These are phyloP conservation scores for Scheffersomyces stambukii DNA, from an alignment of 1,139 yeast species.

Conservation along the genomic window DNA sequence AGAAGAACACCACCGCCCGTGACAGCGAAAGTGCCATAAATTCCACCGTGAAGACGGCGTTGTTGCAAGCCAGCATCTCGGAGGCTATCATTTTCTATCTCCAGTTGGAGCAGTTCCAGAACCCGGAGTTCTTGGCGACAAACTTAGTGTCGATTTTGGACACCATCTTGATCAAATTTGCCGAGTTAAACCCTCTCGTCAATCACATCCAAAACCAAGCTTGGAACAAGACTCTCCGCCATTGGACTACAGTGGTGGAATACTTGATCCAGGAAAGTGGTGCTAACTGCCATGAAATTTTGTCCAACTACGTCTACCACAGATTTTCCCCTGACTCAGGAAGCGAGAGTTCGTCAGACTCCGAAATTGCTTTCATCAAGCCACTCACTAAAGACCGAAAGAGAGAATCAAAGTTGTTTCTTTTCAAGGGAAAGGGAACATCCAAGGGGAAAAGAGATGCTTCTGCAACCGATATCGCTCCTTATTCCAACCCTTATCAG, in stretches of 20 bases:
- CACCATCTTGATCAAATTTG: slow-evolving; percentile 27
- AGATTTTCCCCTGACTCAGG: slow-evolving; percentile 17
- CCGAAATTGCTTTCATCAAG: slow-evolving; percentile 1
- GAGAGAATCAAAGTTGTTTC: slow-evolving; percentile 26
- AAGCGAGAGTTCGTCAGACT: not conserved
- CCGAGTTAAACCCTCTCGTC: slow-evolving; percentile 15
- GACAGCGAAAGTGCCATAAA: slow-evolving; percentile 26
- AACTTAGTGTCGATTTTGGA: slow-evolving; percentile 29
- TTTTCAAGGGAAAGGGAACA: slow-evolving; percentile 22
- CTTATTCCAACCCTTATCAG: slow-evolving; percentile 37
- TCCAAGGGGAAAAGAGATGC: slow-evolving; percentile 20
- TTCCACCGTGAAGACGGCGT: slow-evolving; percentile 16
- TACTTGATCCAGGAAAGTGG: slow-evolving; percentile 38
- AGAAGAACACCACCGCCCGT: slow-evolving; percentile 20
- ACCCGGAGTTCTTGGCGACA: slow-evolving; percentile 30
- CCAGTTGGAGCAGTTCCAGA: slow-evolving; percentile 42
- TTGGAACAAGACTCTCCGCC: slow-evolving; percentile 30
- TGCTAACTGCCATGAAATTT: slow-evolving; percentile 34
- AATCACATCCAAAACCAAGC: slow-evolving; percentile 31
- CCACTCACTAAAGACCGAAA: slow-evolving; percentile 10
- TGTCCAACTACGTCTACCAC: slow-evolving; percentile 27
- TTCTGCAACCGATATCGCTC: slow-evolving; percentile 16
- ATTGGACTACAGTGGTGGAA: slow-evolving; percentile 29
- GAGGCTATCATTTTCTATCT: slow-evolving; percentile 35
- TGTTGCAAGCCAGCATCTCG: slow-evolving; percentile 29